Base-by-base conservation (phyloP, 345 rosid genomes). In the Eutrema yunnanense region DNA sequence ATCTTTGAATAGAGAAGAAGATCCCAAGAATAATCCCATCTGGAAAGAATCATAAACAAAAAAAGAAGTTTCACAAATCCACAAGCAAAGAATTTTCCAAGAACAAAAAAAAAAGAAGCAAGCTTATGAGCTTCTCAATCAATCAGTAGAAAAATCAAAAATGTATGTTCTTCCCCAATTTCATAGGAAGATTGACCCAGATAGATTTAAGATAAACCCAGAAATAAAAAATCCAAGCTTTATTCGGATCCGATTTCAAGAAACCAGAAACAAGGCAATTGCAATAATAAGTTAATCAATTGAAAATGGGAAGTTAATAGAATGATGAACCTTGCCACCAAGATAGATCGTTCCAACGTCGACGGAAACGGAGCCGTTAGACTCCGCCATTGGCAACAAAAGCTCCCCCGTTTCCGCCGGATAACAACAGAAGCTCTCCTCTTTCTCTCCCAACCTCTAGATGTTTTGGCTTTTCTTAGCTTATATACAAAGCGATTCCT, bases 331-430 rank as follows among this genome's bases (percentile, higher is more conserved):
- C 92, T 90, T 87, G 80, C 98, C 98, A 66, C 93, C 88, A 65
- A 92, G 90, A 80, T 81, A 83, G 82, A 92, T 92, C 84, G 88
- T 90, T 80, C 84, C 96, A 79, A 82, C 72, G 78, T 86, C 86
- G 71, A 88, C 77, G 73, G 90, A 83, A 76, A 85, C 81, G 79
- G 84, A 80, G 68, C 73, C 90, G 69, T 73, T 82, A 0, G 85
- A 85, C 8, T 78, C 90, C 8, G 62, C 86, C 98, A 90, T 90
- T 86, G 87, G 84, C 82, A 83, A 62, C 73, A 81, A 77, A 82
- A 72, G 77, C 64, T 65, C n/a, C 56, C 52, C 73, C 36, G 80
- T 29, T 49, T 77, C 77, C 62, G 72, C 40, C 26, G 54, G 47
- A 26, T 14, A 37, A 16, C 19, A 46, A 46, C 10, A 38, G 46